phyloP scores from a whole-genome alignment of 768 basidiomycete genomes.

The Tricholoma saponaceum region DNA sequence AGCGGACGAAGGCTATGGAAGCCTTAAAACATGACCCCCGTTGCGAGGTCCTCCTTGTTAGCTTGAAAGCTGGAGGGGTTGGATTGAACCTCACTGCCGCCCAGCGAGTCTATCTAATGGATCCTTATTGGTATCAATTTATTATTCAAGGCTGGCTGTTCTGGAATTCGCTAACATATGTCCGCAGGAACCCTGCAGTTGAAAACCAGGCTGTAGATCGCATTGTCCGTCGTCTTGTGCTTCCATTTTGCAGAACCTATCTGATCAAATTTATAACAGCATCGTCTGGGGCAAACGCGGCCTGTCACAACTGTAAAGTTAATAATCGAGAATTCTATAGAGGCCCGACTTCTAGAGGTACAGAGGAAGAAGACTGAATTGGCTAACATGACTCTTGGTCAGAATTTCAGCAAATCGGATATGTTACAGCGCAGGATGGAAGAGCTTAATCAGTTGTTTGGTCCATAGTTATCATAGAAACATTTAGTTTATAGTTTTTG shows the following conservation, averaged over 20 bases:
- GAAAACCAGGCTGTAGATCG: slow-evolving; percentile 98
- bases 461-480: slow-evolving; percentile 31
- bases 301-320: slow-evolving; percentile 91
- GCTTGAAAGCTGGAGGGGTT: slow-evolving; percentile 95
- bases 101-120: slow-evolving; percentile 91
- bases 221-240: slow-evolving; percentile 56
- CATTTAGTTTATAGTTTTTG: slow-evolving; percentile 16
- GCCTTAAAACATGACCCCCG: slow-evolving; percentile 84
- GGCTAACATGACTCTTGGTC: slow-evolving; percentile 90
- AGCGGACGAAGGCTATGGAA: slow-evolving; percentile 89
- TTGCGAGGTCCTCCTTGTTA: slow-evolving; percentile 93
- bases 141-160: background rate
- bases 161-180: slow-evolving; percentile 1
- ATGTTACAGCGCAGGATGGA: slow-evolving; percentile 84
- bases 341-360: slow-evolving; percentile 87
- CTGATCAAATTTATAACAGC: slow-evolving; percentile 41
- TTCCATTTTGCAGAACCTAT: background rate
- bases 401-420: slow-evolving; percentile 84
- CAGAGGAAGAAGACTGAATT: slow-evolving; percentile 93
- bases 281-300: slow-evolving; percentile 91
- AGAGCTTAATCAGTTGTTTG: slow-evolving; percentile 77
- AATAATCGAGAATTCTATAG: slow-evolving; percentile 93
- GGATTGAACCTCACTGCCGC: slow-evolving; percentile 95
- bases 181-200: slow-evolving; percentile 85
- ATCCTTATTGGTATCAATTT: slow-evolving; percentile 79